Evolutionary conservation across 495 filamentous ascomycete genomes (phyloP).

Genomic region (Lentithecium fluviatile): DNA sequence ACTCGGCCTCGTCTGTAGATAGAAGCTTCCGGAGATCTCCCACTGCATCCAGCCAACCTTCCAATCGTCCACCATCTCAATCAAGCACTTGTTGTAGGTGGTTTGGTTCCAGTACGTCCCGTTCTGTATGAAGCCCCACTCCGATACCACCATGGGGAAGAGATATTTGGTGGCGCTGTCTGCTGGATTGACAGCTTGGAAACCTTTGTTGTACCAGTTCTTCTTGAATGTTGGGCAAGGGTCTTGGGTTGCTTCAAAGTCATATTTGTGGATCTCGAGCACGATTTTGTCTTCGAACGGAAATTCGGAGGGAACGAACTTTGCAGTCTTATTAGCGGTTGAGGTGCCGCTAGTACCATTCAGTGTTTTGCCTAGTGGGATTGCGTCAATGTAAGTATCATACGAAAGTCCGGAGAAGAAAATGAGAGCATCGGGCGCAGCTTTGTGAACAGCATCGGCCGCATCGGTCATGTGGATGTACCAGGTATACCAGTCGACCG

Average conservation of each 20-base stretch:
- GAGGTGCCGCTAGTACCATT: constrained; percentile 14
- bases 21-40: constrained; percentile 53
- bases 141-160: constrained; percentile 49
- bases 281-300: constrained; percentile 47
- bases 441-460: constrained; percentile 16
- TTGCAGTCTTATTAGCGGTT: constrained; percentile 8
- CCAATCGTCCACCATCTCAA: constrained; percentile 47
- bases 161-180: constrained; percentile 47
- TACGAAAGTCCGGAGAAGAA: constrained; percentile 25
- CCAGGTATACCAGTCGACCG: constrained; percentile 26
- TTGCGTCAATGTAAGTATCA: constrained; percentile 22
- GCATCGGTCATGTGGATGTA: constrained; percentile 19
- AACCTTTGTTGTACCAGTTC: constrained; percentile 44
- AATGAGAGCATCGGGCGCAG: constrained; percentile 15
- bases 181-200: constrained; percentile 39
- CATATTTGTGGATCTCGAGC: constrained; percentile 55
- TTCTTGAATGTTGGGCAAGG: constrained; percentile 42
- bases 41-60: constrained; percentile 53
- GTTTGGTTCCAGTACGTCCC: constrained; percentile 41
- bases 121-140: constrained; percentile 52
- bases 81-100: constrained; percentile 47
- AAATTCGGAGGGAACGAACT: constrained; percentile 11
- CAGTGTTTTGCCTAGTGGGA: constrained; percentile 17
- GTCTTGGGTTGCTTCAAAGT: constrained; percentile 24
- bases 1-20: constrained; percentile 32